phyloP scores from a whole-genome alignment of 2,329 filamentous ascomycete species.

The Fusarium sp. region DNA sequence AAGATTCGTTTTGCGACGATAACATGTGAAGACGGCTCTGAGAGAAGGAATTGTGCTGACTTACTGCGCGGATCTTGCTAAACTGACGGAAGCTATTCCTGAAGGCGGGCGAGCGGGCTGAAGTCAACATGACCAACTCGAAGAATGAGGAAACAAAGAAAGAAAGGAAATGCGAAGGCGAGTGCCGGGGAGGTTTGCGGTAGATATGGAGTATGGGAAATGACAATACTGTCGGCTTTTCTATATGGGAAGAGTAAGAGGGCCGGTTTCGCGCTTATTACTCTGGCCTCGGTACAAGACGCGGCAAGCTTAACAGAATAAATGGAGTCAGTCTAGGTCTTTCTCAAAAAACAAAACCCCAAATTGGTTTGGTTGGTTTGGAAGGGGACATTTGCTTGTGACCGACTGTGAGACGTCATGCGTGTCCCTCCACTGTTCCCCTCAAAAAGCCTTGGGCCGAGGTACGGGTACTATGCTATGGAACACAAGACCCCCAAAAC shows the following conservation, averaged over 20 bases:
- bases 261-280: constrained; percentile 30
- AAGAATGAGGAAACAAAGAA: constrained; percentile 15
- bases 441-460: constrained; percentile 45
- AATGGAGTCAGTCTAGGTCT: background rate
- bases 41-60: constrained; percentile 11
- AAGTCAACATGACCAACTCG: constrained; percentile 51
- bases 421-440: constrained; percentile 13
- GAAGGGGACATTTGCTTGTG: constrained; percentile 30
- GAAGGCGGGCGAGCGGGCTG: constrained; percentile 48
- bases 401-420: constrained; percentile 38
- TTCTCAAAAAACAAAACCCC: background rate
- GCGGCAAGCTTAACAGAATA: constrained; percentile 20
- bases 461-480: constrained; percentile 23
- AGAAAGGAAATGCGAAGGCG: constrained; percentile 5
- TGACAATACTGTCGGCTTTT: constrained; percentile 26
- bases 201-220: constrained; percentile 17
- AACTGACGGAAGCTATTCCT: constrained; percentile 51
- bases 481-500: background rate
- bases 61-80: constrained; percentile 44
- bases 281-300: constrained; percentile 35
- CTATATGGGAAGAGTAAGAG: constrained; percentile 27
- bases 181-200: background rate
- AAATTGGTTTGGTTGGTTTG: background rate
- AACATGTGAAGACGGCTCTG: background rate
- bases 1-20: background rate